Base-by-base conservation (phyloP, 2,329 filamentous ascomycete genomes). In the Biscogniauxia sp. region DNA sequence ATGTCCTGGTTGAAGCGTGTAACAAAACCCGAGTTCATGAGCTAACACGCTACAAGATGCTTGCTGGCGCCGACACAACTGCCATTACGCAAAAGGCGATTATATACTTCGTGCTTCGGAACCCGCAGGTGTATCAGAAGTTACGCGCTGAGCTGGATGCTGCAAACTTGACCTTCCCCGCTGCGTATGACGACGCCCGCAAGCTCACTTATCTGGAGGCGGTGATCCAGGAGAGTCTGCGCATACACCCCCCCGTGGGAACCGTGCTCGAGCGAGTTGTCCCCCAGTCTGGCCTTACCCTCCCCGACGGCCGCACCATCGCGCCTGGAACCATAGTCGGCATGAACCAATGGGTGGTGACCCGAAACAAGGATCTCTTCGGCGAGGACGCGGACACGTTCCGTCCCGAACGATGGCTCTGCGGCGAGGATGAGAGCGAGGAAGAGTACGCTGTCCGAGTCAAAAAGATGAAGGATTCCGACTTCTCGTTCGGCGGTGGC, bases 401-500 rank as follows among this genome's bases (percentile, higher is more conserved):
- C 65, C 69, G 69, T 6, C 77, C 79, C 0, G 77, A 78, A 56
- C 69, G 79, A 25, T 81, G 78, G 77, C 64, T 80, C 13, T 61
- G 66, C 5, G 61, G 66, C 4, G 61, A 65, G 25, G 55, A 56
- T 8, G 74, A 75, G 58, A 70, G 56, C 11, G 60, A 69, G 4
- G 68, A 68, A 37, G 45, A 61, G 57, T 72, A 72, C 37, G 74
- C 80, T 0, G 77, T 76, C 23, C 76, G 80, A 63, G 74, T 84
- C 6, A 77, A 75, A 66, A 78, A 81, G 62, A 85, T 86, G 83
- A 81, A 80, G 62, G 78, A 77, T 0, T 77, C 76, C 1, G 55
- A 58, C 26, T 55, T 63, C 25, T 20, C 53, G 1, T 63, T 58
- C 26, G 61, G 61, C n/a, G 61, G 41, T 8, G 61, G 61, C 3